These are phyloP conservation scores for Galerina sulciceps DNA, from an alignment of 768 basidiomycete species.

Conservation along the genomic window DNA sequence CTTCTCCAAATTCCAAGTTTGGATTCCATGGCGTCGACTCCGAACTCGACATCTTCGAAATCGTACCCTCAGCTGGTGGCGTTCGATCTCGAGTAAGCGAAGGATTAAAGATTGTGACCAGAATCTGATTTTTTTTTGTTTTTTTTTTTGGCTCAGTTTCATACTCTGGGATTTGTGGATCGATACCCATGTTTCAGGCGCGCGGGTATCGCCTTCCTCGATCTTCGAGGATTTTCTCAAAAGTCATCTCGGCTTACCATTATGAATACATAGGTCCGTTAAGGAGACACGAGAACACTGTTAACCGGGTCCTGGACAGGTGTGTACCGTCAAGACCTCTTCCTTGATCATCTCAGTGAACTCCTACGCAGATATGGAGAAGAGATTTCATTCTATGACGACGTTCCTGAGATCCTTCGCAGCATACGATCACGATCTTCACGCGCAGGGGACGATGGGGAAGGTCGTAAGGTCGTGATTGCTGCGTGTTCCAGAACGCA, in stretches of 20 bases:
- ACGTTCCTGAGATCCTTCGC: conserved; percentile 77
- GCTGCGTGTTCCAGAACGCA: conserved; percentile 79
- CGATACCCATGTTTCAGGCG: conserved; percentile 73
- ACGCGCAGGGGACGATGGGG: conserved; percentile 26
- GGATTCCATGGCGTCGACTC: neutral
- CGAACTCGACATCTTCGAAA: neutral
- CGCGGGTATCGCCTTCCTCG: neutral
- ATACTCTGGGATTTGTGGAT: conserved; percentile 91
- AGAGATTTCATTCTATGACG: conserved; percentile 70
- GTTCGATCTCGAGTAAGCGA: conserved; percentile 23
- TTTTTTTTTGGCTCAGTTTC: conserved; percentile 49
- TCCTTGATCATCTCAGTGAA: neutral
- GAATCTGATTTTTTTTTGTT: neutral
- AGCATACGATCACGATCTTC: conserved; percentile 40
- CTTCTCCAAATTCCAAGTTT: no score
- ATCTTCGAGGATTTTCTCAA: neutral
- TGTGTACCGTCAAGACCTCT: conserved; percentile 18
- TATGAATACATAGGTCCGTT: conserved; percentile 49
- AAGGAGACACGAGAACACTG: conserved; percentile 44
- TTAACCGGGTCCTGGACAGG: conserved; percentile 59
- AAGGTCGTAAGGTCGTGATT: conserved; percentile 38
- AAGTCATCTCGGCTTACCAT: neutral
- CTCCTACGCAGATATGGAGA: conserved; percentile 49
- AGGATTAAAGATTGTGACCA: neutral
- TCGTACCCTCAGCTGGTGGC: conserved; percentile 21